Evolutionary conservation across 1,284 basidiomycete species (phyloP), one percentile per base, ranked within the genome.

Genomic region (Cerioporus squamosus): DNA sequence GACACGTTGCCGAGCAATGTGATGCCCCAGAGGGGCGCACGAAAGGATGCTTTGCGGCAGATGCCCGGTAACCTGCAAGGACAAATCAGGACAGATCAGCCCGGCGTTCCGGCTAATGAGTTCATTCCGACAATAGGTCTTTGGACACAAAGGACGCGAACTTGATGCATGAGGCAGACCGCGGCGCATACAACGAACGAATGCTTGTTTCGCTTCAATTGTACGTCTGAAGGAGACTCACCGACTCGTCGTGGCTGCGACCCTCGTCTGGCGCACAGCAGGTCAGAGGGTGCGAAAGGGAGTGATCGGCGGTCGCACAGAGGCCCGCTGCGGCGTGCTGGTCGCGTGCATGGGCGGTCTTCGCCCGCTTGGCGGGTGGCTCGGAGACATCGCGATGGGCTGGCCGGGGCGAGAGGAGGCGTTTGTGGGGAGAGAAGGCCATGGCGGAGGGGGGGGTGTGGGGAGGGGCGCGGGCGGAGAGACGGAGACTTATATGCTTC

Each of bases 21-120:
- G 55, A 52, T 57, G 55, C 44, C 48, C 52, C 26, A 55, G 48
- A 58, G 62, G 39, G n/a, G 43, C 22, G 53, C 47, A 43, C 40
- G 59, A 59, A 61, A 57, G 55, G 57, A 54, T 47, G 57, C 49
- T 61, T 66, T 56, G 61, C 55, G 61, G 52, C 52, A 54, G 47
- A 51, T 24, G 46, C 47, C 40, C 48, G 49, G 55, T 57, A 55
- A 60, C 43, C 64, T 66, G 61, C n/a, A n/a, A 54, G 54, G 18
- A 38, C 48, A 31, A 42, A 66, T 63, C 57, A 47, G 55, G 64
- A 42, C 36, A 48, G 61, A 66, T 66, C 59, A 66, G 60, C 53
- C 64, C 64, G 53, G 47, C 10, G 33, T 24, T 54, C 43, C 42
- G 62, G 63, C 29, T 51, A 22, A 60, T 56, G 59, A 53, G 53